Conservation (phyloP, 768 basidiomycete species). For the Crassisporium funariophilum region DNA sequence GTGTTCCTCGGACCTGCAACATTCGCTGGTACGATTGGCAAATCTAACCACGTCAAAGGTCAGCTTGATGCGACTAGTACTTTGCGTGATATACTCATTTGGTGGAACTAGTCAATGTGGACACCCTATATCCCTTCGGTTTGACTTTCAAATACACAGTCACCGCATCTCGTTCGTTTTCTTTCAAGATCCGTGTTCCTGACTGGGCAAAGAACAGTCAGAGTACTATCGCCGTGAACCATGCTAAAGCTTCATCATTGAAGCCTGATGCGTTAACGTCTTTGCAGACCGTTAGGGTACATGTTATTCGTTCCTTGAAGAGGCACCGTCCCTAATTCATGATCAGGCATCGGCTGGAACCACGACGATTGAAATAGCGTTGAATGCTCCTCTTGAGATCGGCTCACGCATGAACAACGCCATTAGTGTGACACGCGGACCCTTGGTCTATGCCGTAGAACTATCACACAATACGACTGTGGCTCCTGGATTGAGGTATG, state of each 20-base stretch:
- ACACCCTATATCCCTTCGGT: constrained; percentile 43
- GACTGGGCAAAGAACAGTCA: constrained; percentile 37
- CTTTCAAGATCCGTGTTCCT: constrained; percentile 41
- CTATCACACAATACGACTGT: constrained; percentile 36
- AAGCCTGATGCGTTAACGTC: constrained; percentile 28
- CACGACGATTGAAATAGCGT: constrained; percentile 31
- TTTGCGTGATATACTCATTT: too few relatives aligned
- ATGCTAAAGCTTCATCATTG: constrained; percentile 19
- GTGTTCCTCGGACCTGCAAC: constrained; percentile 41
- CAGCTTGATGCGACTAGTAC: background rate
- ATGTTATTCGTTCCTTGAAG: too few relatives aligned
- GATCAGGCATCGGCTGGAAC: constrained; percentile 23
- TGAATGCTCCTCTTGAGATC: constrained; percentile 35
- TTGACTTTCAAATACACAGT: constrained; percentile 38
- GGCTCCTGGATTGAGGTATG: constrained; percentile 34
- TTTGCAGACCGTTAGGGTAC: constrained; percentile 35
- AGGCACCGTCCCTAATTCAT: too few relatives aligned
- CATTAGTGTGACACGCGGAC: constrained; percentile 38
- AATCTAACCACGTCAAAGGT: constrained; percentile 36
- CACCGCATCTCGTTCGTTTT: constrained; percentile 31
- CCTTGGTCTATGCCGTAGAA: constrained; percentile 41
- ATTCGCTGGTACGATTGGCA: constrained; percentile 35
- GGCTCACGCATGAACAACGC: constrained; percentile 38
- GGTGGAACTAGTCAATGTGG: constrained; percentile 38
- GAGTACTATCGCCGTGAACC: constrained; percentile 38